phyloP scores from a whole-genome alignment of 371 early-diverging fungal genomes.

The Circinella minor region DNA sequence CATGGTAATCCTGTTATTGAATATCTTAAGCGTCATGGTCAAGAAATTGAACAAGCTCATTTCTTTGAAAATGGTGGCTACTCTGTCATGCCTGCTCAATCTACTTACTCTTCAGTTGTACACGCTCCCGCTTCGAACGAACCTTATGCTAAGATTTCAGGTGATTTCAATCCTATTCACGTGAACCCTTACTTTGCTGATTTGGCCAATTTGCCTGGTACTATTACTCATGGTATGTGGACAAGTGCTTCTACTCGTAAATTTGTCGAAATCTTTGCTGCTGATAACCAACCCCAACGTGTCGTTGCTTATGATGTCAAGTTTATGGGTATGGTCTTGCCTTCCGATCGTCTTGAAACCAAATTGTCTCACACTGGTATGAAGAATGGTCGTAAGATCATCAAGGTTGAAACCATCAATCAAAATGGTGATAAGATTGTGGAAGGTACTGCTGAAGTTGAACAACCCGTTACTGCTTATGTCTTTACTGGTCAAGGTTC shows the following conservation, averaged over 20 bases:
- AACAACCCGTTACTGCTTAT: conserved; percentile 90
- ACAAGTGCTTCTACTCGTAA: conserved; percentile 93
- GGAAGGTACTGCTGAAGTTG: conserved; percentile 92
- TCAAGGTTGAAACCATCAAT: conserved; percentile 91
- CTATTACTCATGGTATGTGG: conserved; percentile 99
- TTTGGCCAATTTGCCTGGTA: conserved; percentile 89
- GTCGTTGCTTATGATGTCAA: conserved; percentile 82
- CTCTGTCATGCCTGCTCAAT: conserved; percentile 87
- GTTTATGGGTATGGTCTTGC: conserved; percentile 88
- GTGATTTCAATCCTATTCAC: conserved; percentile 96
- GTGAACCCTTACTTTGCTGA: conserved; percentile 96
- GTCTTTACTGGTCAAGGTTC: conserved; percentile 98
- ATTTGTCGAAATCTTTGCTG: conserved; percentile 94
- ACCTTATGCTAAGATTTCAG: conserved; percentile 88
- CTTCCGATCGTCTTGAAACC: conserved; percentile 85
- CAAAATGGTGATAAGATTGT: conserved; percentile 88
- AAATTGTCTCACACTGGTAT: conserved; percentile 95
- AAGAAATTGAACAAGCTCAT: conserved; percentile 81
- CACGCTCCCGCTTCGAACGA: conserved; percentile 83
- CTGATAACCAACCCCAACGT: conserved; percentile 92
- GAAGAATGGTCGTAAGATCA: conserved; percentile 96
- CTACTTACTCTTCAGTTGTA: conserved; percentile 84
- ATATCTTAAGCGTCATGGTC: conserved; percentile 80
- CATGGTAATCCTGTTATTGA: conserved; percentile 84
- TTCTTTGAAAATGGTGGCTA: conserved; percentile 91